Conservation (phyloP, 495 filamentous ascomycete genomes). For the Xylaria palmicola region DNA sequence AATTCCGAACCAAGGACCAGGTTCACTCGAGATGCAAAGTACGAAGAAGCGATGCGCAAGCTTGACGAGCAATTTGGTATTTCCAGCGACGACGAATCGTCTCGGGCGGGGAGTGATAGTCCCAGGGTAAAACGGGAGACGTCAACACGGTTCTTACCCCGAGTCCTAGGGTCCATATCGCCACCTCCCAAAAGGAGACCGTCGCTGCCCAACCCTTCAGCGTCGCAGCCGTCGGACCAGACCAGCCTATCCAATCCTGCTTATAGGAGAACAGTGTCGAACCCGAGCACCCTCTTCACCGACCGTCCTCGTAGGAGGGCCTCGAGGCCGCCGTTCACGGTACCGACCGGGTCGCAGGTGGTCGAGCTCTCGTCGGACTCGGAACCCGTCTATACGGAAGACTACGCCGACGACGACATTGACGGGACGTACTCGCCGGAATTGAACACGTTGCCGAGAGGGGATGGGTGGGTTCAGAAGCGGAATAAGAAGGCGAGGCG, state of each 20-base stretch:
- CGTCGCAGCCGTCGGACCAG: neutral
- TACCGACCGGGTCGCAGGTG: constrained; percentile 41
- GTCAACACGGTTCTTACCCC: neutral
- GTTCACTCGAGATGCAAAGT: neutral
- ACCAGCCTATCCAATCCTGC: neutral
- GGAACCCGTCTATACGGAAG: constrained; percentile 34
- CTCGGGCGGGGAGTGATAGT: neutral
- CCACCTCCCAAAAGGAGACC: constrained; percentile 13
- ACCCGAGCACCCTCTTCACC: too few relatives aligned
- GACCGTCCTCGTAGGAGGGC: too few relatives aligned
- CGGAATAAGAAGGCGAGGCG: neutral
- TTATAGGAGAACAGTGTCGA: neutral
- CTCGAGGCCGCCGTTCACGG: constrained; percentile 23
- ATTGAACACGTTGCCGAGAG: constrained; percentile 19
- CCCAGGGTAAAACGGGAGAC: neutral
- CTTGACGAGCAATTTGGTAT: neutral
- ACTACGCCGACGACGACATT: constrained; percentile 37
- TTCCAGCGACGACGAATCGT: neutral
- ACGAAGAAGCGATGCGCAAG: constrained; percentile 9
- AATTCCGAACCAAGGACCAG: neutral
- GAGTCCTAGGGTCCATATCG: constrained; percentile 15
- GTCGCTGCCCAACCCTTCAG: neutral
- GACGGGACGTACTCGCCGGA: constrained; percentile 38
- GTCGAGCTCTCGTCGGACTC: constrained; percentile 40
- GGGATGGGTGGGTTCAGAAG: constrained; percentile 30